Evolutionary conservation across 352 stramenopile species (phyloP).

Genomic region (Phytophthora rubi): DNA sequence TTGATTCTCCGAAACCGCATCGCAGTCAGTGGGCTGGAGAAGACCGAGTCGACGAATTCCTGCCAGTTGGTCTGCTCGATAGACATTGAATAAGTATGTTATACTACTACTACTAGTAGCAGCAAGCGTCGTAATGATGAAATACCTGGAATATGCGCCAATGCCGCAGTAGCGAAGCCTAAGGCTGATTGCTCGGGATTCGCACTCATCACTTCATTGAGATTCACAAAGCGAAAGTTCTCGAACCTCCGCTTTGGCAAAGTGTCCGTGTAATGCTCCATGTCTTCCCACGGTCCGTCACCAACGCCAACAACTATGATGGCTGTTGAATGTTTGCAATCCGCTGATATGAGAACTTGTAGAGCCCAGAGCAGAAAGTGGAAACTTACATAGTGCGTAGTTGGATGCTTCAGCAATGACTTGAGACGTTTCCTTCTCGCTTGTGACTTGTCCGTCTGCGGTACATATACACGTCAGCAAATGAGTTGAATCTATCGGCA

Average conservation of each 20-base stretch:
- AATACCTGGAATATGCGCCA: constrained; percentile 69
- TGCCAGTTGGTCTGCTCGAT: background rate
- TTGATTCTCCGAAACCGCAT: no score
- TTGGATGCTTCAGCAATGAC: constrained; percentile 80
- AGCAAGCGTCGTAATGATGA: background rate
- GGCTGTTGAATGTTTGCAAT: constrained; percentile 34
- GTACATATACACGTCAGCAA: background rate
- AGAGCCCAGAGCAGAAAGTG: background rate
- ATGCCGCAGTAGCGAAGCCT: constrained; percentile 65
- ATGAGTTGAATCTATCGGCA: background rate
- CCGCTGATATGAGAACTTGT: background rate
- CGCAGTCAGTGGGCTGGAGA: background rate
- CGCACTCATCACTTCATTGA: constrained; percentile 56
- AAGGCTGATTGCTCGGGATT: constrained; percentile 60
- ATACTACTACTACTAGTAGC: no score
- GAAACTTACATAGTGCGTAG: constrained; percentile 67
- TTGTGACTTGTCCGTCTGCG: constrained; percentile 71
- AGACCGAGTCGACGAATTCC: background rate
- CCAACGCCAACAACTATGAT: constrained; percentile 82
- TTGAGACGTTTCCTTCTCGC: constrained; percentile 62
- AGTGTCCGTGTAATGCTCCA: constrained; percentile 69
- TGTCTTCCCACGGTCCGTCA: constrained; percentile 77
- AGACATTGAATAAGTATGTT: background rate
- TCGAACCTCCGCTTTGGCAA: constrained; percentile 68
- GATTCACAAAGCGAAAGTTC: constrained; percentile 86